These are phyloP conservation scores for Crithidia thermophila DNA, from an alignment of 208 protist species.

Conservation along the genomic window DNA sequence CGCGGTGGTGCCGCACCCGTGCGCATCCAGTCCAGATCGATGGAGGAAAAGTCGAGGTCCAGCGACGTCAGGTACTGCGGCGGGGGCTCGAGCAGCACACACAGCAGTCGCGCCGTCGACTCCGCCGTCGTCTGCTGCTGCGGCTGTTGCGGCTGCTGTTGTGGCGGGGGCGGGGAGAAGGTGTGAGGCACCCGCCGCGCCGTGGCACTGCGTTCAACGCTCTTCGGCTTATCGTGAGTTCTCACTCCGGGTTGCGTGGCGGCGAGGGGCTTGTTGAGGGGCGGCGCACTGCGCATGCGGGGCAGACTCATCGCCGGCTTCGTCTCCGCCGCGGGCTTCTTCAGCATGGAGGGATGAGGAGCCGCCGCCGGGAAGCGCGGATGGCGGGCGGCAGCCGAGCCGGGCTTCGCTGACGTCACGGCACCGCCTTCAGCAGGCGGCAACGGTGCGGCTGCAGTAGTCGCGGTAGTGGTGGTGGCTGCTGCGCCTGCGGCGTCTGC, in stretches of 20 bases:
- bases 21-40: slow-evolving; percentile 75
- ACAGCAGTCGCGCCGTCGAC: slow-evolving; percentile 61
- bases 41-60: slow-evolving; percentile 50
- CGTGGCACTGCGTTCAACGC: not conserved
- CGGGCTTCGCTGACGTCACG: not conserved
- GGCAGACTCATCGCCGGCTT: slow-evolving; percentile 9
- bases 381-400: not conserved
- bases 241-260: not conserved
- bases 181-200: not conserved
- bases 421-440: not conserved
- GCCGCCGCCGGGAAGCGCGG: not conserved
- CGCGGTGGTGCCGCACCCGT: slow-evolving; percentile 37
- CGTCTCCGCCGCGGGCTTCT: not conserved
- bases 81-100: slow-evolving; percentile 67
- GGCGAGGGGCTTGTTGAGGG: not conserved
- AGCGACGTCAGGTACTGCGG: slow-evolving; percentile 66
- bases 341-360: not conserved
- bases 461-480: not conserved
- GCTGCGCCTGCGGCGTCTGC: not conserved
- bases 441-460: not conserved
- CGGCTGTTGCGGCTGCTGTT: not conserved
- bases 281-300: slow-evolving; percentile 10
- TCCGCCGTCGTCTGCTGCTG: slow-evolving; percentile 1
- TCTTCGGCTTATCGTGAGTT: not conserved
- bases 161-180: not conserved